phyloP scores from a whole-genome alignment of 176 grass and related monocot genomes.

The Dendrocalamus sinicus region DNA sequence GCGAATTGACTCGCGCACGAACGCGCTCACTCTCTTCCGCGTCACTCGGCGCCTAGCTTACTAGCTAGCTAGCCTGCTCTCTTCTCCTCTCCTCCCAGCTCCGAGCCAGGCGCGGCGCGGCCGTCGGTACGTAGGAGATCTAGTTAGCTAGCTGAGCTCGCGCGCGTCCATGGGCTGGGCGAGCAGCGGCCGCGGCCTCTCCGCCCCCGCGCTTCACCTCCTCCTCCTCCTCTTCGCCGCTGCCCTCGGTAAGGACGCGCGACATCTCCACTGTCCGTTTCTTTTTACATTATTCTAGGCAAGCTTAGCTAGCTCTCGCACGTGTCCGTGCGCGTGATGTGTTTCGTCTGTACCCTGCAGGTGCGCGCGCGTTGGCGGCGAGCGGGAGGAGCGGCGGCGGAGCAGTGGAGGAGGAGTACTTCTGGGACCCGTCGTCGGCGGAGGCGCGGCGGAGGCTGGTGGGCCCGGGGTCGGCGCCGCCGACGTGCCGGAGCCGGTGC shows the following conservation, averaged over 20 bases:
- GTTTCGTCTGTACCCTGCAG: constrained; percentile 18
- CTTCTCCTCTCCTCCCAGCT: not conserved
- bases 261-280: not conserved
- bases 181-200: not conserved
- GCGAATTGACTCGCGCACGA: constrained; percentile 32
- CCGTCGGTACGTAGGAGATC: constrained; percentile 20
- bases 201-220: constrained; percentile 9
- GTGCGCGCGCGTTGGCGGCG: constrained; percentile 31
- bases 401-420: not conserved
- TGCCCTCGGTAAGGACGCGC: constrained; percentile 36
- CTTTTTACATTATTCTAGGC: not conserved
- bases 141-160: not conserved
- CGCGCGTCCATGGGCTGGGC: constrained; percentile 34
- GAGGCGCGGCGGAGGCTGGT: constrained; percentile 56
- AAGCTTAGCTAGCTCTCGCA: not conserved
- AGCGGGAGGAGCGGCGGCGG: not conserved
- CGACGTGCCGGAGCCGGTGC: constrained; percentile 74
- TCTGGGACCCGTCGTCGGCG: constrained; percentile 30
- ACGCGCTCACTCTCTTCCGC: not conserved
- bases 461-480: constrained; percentile 75
- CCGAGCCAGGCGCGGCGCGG: not conserved
- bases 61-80: not conserved
- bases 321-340: not conserved
- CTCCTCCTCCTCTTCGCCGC: constrained; percentile 38
- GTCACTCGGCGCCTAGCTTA: not conserved